Percentiles rank a stretch among this genome's conserved stretches.
Conservation (phyloP, 345 rosid genomes). For the Xanthoceras sorbifolium region DNA sequence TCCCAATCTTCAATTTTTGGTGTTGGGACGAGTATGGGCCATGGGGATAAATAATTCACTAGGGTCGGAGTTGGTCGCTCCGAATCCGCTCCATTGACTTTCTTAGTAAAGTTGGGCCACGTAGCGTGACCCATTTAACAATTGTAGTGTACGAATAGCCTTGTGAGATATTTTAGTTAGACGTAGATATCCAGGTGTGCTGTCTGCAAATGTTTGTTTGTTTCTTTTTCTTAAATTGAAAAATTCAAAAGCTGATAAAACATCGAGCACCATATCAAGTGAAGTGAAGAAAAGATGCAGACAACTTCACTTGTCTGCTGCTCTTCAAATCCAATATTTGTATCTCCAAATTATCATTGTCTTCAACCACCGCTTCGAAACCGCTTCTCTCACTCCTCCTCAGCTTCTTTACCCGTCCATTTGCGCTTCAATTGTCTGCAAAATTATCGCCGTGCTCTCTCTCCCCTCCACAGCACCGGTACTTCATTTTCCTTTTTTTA, state of each 20-base stretch:
- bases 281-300: conserved; percentile 35
- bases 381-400: conserved; percentile 15
- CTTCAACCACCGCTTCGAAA: conserved; percentile 14
- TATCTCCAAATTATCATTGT: conserved; percentile 20
- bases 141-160: not conserved
- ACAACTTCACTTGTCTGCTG: conserved; percentile 45
- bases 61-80: no score
- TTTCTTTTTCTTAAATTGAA: not conserved
- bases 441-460: conserved; percentile 24
- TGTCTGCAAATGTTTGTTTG: not conserved
- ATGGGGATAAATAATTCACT: no score
- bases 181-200: not conserved
- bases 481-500: not conserved
- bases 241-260: not conserved
- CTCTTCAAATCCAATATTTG: conserved; percentile 38
- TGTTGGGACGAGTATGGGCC: no score
- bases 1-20: no score
- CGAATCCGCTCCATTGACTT: no score
- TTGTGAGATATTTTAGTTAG: not conserved
- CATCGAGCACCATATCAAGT: not conserved
- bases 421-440: conserved; percentile 28
- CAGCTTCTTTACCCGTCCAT: conserved; percentile 28
- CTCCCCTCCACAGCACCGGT: conserved; percentile 47
- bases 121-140: no score
- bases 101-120: no score